Base-by-base conservation (phyloP, 306 rosid genomes). In the Vigna angularis region DNA sequence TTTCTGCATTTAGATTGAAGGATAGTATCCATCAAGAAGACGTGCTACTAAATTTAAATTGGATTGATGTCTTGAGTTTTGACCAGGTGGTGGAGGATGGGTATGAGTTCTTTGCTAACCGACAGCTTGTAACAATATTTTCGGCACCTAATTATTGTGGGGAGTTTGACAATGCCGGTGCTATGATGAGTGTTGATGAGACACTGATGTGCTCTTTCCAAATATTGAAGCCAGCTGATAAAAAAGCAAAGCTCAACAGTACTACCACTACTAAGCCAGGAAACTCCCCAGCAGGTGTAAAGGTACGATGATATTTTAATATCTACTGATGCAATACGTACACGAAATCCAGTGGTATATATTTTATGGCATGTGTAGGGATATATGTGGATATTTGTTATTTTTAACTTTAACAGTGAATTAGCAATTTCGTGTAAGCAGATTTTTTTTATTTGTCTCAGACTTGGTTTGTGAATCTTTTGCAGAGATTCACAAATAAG, bases 101-200 rank as follows among this genome's bases (percentile, higher is more conserved):
- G 30, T 95, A 91, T 34, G 96, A 92, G 78, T 95, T 95, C 75
- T 95, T 91, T 86, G 97, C 97, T 12, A 68, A 92, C 58, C 89
- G 97, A 48, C 96, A 92, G 85, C 98, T 95, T 59, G 98, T 95
- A 78, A 95, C 98, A 7, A 89, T 92, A 87, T 92, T 92, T 86
- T 95, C 98, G 1, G 98, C 98, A 13, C 97, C 98, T 52, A 95
- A 95, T 85, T 95, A 95, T 78, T 95, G 97, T 86, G 97, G 98
- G 71, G 97, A 95, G 72, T 91, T 92, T 70, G 93, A 92, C 76
- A 95, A 95, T 83, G 98, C 98, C 14, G 98, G 98, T 15, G 98
- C 98, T 65, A 91, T 95, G 98, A 92, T 92, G 98, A 95, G 95
- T 22, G 98, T 95, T 84, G 98, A 95, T 28, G 97, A 92, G 71